Base-by-base conservation (phyloP, 495 filamentous ascomycete genomes). In the Stereocaulon alpinum region DNA sequence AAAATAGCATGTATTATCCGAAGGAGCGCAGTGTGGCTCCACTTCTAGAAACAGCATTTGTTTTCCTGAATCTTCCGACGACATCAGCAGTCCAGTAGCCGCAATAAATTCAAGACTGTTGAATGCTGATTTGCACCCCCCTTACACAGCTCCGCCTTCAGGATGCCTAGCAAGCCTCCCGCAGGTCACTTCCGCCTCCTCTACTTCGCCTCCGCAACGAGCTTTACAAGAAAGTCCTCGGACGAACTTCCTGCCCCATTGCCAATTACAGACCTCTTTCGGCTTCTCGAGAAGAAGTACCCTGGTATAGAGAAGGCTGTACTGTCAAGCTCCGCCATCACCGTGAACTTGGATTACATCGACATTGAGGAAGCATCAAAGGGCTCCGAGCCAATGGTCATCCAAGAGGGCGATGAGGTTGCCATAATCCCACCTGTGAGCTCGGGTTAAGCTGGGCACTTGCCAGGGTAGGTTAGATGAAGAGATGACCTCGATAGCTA, bases 371-470 rank as follows among this genome's bases (percentile, higher is more conserved):
- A 60, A 45, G 62, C 56, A 51, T 59, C 45, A 2, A 65, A 52
- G 20, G 6, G 7, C 12, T n/a, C 29, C 1, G n/a, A 52, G 27
- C 4, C 30, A 12, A 34, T 71, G 6, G 69, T 85, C 45, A 88
- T 98, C 60, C 67, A 84, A 58, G 81, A 77, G 22, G 91, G 90
- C 18, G 88, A 93, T 64, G 93, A 98, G 72, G 89, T 97, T 48
- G 94, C 86, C 12, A 85, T 98, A 48, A 96, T 98, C 61, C 93
- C 93, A 34, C 93, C 93, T n/a, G 93, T 97, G 53, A 97, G 93
- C 76, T 88, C 86, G 41, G 88, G 89, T 22, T 85, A 34, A 60
- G 30, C 49, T 17, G 20, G 30, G 34, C 11, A 4, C 27, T 37
- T n/a, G 47, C 14, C 32, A 32, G 34, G 17, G 34, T 32, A 22